Conservation (phyloP, 495 filamentous ascomycete species). For the Antarctomyces pellizariae region DNA sequence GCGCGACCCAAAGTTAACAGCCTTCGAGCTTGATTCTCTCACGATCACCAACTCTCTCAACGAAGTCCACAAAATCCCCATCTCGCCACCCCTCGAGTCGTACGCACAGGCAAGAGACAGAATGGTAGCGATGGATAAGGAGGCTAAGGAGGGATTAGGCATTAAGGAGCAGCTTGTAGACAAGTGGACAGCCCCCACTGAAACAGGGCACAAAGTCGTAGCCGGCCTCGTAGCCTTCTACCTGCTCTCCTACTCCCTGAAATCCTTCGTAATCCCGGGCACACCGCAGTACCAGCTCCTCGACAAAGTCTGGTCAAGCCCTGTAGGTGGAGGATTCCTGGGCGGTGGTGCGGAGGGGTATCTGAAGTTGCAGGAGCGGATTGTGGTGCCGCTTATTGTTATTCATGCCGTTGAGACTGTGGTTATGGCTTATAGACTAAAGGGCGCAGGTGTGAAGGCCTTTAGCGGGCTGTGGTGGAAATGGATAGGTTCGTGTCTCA, state of each 20-base stretch:
- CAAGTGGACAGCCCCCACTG: slow-evolving; percentile 25
- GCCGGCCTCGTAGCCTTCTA: slow-evolving; percentile 23
- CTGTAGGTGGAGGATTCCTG: no score
- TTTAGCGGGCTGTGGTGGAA: slow-evolving; percentile 31
- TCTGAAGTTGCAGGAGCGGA: slow-evolving; percentile 15
- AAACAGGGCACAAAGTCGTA: slow-evolving; percentile 16
- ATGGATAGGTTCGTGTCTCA: slow-evolving; percentile 31
- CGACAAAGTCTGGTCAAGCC: slow-evolving; percentile 21
- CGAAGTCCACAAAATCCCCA: slow-evolving; percentile 24
- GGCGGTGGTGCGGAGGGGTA: slow-evolving; percentile 27
- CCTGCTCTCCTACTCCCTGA: slow-evolving; percentile 17
- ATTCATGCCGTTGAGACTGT: slow-evolving; percentile 30
- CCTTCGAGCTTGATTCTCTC: slow-evolving; percentile 30
- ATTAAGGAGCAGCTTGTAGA: slow-evolving; percentile 31
- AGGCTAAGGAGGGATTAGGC: slow-evolving; percentile 27
- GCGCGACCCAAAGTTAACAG: slow-evolving; percentile 26
- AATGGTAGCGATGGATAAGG: slow-evolving; percentile 42
- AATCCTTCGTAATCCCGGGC: slow-evolving; percentile 28
- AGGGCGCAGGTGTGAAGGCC: slow-evolving; percentile 29
- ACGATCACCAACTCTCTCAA: slow-evolving; percentile 19
- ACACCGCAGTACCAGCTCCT: slow-evolving; percentile 27
- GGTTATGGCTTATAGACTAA: slow-evolving; percentile 25
- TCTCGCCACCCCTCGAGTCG: slow-evolving; percentile 36
- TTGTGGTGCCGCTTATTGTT: slow-evolving; percentile 22
- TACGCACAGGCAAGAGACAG: slow-evolving; percentile 32